A percentile compares a stretch with the other conserved stretches of the same genome.
Evolutionary conservation across 352 stramenopile species (phyloP).

Genomic region (Phytopythium boreale): DNA sequence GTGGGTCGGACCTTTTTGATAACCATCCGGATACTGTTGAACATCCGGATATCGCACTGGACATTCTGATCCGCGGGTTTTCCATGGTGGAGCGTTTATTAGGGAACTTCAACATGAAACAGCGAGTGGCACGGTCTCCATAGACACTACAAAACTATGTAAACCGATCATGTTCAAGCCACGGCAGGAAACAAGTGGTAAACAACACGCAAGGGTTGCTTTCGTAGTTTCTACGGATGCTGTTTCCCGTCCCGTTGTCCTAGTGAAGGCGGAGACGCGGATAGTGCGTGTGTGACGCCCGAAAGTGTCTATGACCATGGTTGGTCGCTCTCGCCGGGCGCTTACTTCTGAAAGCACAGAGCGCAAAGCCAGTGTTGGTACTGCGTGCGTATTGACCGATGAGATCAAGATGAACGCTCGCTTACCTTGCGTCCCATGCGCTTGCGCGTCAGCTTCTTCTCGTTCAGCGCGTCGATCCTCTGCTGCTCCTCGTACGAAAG

Average conservation of each 20-base stretch:
- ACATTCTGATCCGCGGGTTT: not conserved
- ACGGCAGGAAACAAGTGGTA: too few species aligned
- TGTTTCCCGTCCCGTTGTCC: not conserved
- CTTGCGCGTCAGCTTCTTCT: slow-evolving; percentile 73
- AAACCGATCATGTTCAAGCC: too few species aligned
- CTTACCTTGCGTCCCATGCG: slow-evolving; percentile 58
- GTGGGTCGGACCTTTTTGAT: slow-evolving; percentile 1
- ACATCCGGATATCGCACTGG: slow-evolving; percentile 12
- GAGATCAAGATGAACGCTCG: not conserved
- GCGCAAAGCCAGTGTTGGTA: not conserved
- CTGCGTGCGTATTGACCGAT: not conserved
- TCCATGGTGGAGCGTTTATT: too few species aligned
- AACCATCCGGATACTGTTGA: slow-evolving; percentile 3
- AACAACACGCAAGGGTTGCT: not conserved
- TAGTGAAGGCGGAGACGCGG: not conserved
- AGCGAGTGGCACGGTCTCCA: not conserved
- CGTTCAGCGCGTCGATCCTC: slow-evolving; percentile 66
- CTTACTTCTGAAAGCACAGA: not conserved
- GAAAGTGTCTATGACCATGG: not conserved
- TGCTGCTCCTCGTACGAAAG: slow-evolving; percentile 83
- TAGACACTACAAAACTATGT: too few species aligned
- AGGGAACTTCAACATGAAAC: not conserved
- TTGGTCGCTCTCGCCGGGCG: not conserved
- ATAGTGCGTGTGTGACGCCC: not conserved
- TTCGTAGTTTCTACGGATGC: not conserved